These are phyloP conservation scores for Rhizoclosmatium sp. DNA, from an alignment of 192 early-diverging fungal species.

Conservation along the genomic window DNA sequence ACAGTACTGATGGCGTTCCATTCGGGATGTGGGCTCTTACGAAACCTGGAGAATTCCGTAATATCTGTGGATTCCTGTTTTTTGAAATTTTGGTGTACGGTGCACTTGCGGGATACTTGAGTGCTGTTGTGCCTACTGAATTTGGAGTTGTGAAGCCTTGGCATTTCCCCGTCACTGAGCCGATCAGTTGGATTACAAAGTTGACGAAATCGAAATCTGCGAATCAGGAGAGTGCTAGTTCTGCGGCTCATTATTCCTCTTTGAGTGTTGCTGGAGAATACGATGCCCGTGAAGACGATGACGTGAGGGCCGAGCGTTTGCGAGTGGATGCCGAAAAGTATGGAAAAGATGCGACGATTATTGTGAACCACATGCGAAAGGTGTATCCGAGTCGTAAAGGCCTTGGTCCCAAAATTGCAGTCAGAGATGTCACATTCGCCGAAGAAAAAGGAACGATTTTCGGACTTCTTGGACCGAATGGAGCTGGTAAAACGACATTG, in stretches of 20 bases:
- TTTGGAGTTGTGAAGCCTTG: conserved; percentile 72
- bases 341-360: conserved; percentile 50
- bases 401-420: conserved; percentile 61
- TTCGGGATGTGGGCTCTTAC: conserved; percentile 49
- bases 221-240: not conserved
- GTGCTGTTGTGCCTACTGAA: conserved; percentile 67
- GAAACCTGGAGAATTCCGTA: conserved; percentile 63
- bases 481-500: conserved; percentile 78
- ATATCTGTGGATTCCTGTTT: conserved; percentile 61
- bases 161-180: conserved; percentile 62
- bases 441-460: conserved; percentile 66
- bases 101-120: conserved; percentile 49
- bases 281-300: conserved; percentile 61
- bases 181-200: conserved; percentile 51
- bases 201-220: conserved; percentile 44
- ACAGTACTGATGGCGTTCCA: conserved; percentile 13
- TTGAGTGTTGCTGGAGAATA: conserved; percentile 29
- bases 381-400: conserved; percentile 48
- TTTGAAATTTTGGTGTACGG: conserved; percentile 56
- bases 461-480: conserved; percentile 66
- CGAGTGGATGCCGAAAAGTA: conserved; percentile 55
- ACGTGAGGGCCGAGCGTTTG: conserved; percentile 67
- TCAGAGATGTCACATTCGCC: conserved; percentile 70
- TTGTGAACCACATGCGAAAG: conserved; percentile 71
- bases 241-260: conserved; percentile 26